Conservation (phyloP, 23 red algal genomes). For the Gracilaria caudata region DNA sequence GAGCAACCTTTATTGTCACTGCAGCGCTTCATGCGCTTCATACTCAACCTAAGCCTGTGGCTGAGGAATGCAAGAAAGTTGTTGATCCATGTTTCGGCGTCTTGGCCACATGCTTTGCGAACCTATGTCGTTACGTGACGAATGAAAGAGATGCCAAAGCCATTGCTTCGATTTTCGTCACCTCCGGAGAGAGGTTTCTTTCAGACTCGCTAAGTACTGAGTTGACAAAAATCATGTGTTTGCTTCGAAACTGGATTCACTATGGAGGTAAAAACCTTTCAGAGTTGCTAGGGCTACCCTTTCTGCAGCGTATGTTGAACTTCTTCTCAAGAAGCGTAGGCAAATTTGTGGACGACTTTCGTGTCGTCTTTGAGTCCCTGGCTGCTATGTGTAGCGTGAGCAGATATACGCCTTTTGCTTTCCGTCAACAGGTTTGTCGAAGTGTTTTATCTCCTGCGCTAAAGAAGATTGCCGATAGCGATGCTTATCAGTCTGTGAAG, state of each 20-base stretch:
- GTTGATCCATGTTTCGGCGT: constrained; percentile 14
- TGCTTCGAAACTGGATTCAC: constrained; percentile 49
- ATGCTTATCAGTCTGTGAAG: neutral
- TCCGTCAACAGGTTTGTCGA: neutral
- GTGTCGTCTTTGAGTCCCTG: constrained; percentile 34
- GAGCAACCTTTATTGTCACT: constrained; percentile 8
- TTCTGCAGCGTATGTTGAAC: constrained; percentile 43
- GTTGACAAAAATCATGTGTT: neutral
- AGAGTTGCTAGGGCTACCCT: constrained; percentile 1
- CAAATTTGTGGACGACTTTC: neutral
- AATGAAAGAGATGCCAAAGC: constrained; percentile 20
- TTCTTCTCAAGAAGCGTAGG: neutral
- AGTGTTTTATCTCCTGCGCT: neutral
- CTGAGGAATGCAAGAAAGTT: neutral
- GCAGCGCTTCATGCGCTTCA: neutral
- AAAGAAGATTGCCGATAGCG: constrained; percentile 1
- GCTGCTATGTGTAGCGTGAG: constrained; percentile 25
- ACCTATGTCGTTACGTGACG: constrained; percentile 29
- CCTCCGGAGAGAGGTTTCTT: neutral
- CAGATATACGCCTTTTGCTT: constrained; percentile 6
- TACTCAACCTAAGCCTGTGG: neutral
- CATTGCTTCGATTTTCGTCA: constrained; percentile 27
- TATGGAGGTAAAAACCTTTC: constrained; percentile 5
- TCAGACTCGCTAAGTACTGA: neutral
- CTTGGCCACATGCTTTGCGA: constrained; percentile 37